phyloP scores from a whole-genome alignment of 2,329 filamentous ascomycete species.

The Biscogniauxia mediterranea region DNA sequence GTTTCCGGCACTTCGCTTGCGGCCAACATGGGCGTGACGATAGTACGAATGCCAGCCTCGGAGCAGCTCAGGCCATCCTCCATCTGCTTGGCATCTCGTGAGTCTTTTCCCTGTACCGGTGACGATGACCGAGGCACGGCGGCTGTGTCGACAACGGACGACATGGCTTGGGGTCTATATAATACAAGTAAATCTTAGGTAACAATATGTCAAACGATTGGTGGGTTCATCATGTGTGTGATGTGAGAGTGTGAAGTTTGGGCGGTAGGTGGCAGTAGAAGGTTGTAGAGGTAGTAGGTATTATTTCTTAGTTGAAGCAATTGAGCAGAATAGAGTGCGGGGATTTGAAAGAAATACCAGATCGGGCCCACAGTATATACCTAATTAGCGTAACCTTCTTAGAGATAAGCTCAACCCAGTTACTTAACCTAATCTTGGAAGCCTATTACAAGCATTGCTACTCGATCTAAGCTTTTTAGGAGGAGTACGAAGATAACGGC shows the following conservation, averaged over 20 bases:
- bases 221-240: neutral
- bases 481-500: too few relatives aligned
- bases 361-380: too few relatives aligned
- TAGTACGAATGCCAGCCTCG: conserved; percentile 2
- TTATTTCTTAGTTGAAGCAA: too few relatives aligned
- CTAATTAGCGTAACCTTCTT: too few relatives aligned
- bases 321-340: too few relatives aligned
- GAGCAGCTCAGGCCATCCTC: conserved; percentile 2
- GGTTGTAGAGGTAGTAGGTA: too few relatives aligned
- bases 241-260: neutral
- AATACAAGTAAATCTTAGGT: neutral
- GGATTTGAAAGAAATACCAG: too few relatives aligned
- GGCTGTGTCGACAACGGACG: conserved; percentile 15
- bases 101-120: conserved; percentile 3
- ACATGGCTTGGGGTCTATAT: conserved; percentile 4
- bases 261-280: too few relatives aligned
- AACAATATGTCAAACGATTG: neutral
- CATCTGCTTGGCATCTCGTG: conserved; percentile 3
- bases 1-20: conserved; percentile 34
- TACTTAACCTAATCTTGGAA: too few relatives aligned
- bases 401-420: too few relatives aligned
- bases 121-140: neutral
- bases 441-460: too few relatives aligned
- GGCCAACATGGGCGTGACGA: conserved; percentile 17
- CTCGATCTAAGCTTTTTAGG: too few relatives aligned